Evolutionary conservation across 2,329 filamentous ascomycete genomes (phyloP), one percentile per base, ranked within the genome.

Genomic region (Exophiala sp.): DNA sequence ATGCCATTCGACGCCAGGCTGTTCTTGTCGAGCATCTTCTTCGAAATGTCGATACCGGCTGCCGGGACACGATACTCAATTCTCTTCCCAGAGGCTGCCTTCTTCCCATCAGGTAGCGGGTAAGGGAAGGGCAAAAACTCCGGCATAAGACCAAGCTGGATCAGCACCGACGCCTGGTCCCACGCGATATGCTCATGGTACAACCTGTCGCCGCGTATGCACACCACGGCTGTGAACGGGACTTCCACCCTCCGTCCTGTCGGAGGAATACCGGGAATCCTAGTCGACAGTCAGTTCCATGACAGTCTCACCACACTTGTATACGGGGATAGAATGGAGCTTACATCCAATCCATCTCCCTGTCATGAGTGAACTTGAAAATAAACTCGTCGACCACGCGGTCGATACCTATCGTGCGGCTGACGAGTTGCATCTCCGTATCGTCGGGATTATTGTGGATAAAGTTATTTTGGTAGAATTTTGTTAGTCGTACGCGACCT

Each of bases 381-480:
- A 87, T 74, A 58, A 89, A 88, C 64, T 89, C 86, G 58, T 89
- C 86, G 2, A 89, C 78, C 0, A 91, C 78, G 0, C 87, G 78
- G 63, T 91, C 87, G 0, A 85, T 78, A 0, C 87, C 87, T 0
- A 90, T 73, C 0, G 86, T 90, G 0, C 88, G 80, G 56, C 84
- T 88, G 32, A 90, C 76, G 1, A 91, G 78, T 63, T 89, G 83
- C 2, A 91, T 72, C 3, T 74, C 72, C 0, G 85, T 84, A 59
- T 90, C 87, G 0, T 74, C 75, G 0, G 88, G 82, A 58, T 91
- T 92, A 54, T 76, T 82, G 65, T 85, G 88, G 62, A 91, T 85
- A 71, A 92, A 91, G 64, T 90, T 82, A 57, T 89, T 66, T 0
- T 78, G 76, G 69, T 91, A 91, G 64, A 91, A 92, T 4, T 75